phyloP scores from a whole-genome alignment of 176 grass and related monocot species.

The Saccharum spontaneum region DNA sequence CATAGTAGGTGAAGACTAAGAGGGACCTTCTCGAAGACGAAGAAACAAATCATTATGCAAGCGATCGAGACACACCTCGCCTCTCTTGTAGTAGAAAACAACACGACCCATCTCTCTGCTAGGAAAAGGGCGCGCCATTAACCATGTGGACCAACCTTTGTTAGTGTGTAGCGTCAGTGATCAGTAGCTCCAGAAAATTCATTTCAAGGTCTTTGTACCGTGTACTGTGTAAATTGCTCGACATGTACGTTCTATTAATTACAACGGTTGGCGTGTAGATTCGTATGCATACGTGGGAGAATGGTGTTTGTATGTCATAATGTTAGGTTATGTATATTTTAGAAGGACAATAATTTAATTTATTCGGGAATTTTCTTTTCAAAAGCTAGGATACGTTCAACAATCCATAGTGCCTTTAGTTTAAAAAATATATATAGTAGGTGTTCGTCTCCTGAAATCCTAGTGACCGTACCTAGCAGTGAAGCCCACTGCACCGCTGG shows the following conservation, averaged over 20 bases:
- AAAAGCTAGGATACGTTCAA: no score
- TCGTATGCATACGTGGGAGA: neutral
- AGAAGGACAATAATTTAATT: no score
- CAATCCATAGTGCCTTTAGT: no score
- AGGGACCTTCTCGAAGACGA: conserved; percentile 47
- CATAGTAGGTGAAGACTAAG: conserved; percentile 45
- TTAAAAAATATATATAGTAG: no score
- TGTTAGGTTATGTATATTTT: no score
- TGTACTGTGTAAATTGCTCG: conserved; percentile 23
- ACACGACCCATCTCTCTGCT: neutral
- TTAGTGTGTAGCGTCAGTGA: conserved; percentile 32
- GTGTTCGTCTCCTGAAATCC: no score
- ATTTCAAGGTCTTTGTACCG: conserved; percentile 19
- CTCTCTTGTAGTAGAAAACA: conserved; percentile 17
- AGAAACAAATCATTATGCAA: conserved; percentile 37
- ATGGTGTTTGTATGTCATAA: neutral
- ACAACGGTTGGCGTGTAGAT: conserved; percentile 22
- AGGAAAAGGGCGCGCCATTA: conserved; percentile 35
- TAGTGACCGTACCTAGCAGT: no score
- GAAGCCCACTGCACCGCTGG: neutral
- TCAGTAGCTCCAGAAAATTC: neutral
- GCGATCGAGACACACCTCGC: conserved; percentile 27
- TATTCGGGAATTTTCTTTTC: no score
- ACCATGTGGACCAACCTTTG: conserved; percentile 30
- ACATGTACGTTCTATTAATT: neutral